phyloP scores from a whole-genome alignment of 345 rosid species.

The Carallia brachiata region DNA sequence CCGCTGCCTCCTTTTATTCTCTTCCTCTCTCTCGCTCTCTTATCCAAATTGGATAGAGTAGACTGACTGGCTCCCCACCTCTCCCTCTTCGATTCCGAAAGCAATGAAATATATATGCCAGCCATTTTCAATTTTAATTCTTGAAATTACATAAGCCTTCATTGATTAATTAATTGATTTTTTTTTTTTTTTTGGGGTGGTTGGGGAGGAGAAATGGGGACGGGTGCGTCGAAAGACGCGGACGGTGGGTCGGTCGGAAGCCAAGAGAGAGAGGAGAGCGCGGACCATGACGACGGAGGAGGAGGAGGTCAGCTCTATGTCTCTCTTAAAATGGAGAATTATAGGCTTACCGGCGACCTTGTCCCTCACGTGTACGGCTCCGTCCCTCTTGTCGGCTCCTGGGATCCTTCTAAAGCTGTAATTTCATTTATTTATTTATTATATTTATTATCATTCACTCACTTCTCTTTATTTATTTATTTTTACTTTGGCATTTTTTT shows the following conservation, averaged over 20 bases:
- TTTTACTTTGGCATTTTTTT: not conserved
- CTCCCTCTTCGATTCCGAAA: too few species aligned
- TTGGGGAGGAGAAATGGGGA: slow-evolving; percentile 50
- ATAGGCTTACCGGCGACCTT: slow-evolving; percentile 73
- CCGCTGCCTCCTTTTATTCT: too few species aligned
- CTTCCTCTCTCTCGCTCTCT: too few species aligned
- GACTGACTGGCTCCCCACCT: too few species aligned
- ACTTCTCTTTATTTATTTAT: not conserved
- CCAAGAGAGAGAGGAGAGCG: slow-evolving; percentile 45
- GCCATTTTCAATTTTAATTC: too few species aligned
- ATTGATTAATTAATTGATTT: not conserved
- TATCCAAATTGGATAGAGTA: too few species aligned
- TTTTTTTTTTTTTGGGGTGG: not conserved
- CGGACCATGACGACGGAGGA: slow-evolving; percentile 44
- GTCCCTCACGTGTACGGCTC: slow-evolving; percentile 95
- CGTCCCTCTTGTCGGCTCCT: slow-evolving; percentile 83
- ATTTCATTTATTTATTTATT: slow-evolving; percentile 1
- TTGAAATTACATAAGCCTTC: not conserved
- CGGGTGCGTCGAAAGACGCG: slow-evolving; percentile 58
- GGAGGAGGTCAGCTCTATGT: slow-evolving; percentile 72
- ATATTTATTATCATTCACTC: not conserved
- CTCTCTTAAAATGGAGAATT: slow-evolving; percentile 86
- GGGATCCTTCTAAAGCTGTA: slow-evolving; percentile 95
- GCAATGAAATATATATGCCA: too few species aligned
- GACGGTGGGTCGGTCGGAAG: slow-evolving; percentile 48